phyloP scores from a whole-genome alignment of 176 grass and related monocot genomes.

The Hordeum marinum region DNA sequence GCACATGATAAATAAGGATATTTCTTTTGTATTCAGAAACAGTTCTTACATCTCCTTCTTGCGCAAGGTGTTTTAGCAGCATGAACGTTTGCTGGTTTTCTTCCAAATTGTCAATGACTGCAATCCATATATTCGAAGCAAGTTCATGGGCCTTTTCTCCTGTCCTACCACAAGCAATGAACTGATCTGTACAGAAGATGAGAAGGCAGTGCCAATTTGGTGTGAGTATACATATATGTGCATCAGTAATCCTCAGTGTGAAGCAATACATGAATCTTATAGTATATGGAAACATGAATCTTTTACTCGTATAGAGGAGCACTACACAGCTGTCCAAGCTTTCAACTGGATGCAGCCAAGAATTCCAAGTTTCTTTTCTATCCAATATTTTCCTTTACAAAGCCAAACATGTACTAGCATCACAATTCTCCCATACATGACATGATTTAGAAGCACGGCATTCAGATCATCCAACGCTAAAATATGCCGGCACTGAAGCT shows the following conservation, averaged over 20 bases:
- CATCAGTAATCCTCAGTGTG: background rate
- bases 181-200: conserved; percentile 69
- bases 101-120: conserved; percentile 94
- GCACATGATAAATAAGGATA: background rate
- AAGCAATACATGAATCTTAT: conserved; percentile 11
- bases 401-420: background rate
- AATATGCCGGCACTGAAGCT: background rate
- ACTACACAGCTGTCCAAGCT: background rate
- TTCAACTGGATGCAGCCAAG: background rate
- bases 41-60: conserved; percentile 88
- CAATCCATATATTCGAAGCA: conserved; percentile 85
- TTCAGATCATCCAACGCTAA: background rate
- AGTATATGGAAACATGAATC: background rate
- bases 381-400: background rate
- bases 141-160: conserved; percentile 91
- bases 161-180: conserved; percentile 86
- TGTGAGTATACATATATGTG: background rate
- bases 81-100: conserved; percentile 71
- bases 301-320: background rate
- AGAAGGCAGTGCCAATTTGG: background rate
- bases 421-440: background rate
- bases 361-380: background rate
- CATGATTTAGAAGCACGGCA: background rate
- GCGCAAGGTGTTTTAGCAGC: conserved; percentile 63
- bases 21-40: background rate